Evolutionary conservation across 371 early-diverging fungal genomes (phyloP), one percentile per base, ranked within the genome.

Genomic region (Polyrhizophydium stewartii): DNA sequence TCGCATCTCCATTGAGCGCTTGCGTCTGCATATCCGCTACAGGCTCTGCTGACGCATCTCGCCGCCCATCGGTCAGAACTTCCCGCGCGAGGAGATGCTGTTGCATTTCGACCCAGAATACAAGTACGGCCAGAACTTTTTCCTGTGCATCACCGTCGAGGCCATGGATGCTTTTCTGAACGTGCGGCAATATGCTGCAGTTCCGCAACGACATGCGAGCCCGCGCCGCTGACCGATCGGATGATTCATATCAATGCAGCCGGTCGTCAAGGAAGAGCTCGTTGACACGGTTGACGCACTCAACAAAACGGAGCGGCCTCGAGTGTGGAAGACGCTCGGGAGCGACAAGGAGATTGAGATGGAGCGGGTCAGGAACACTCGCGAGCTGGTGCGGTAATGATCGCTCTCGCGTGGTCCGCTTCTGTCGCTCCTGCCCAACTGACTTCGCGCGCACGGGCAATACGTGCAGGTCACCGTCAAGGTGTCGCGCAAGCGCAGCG

Each of bases 71-170:
- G 12, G 5, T 43, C 58, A 82, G 81, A 68, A 75, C 6, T 77
- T 71, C 53, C 76, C 79, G 17, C 58, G 53, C 19, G 81, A 81
- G 16, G 79, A 81, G 56, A 24, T 84, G 17, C 64, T 84, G 52
- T 22, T 84, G 31, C 73, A 70, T 31, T 76, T 64, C 24, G 82
- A 84, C 58, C 53, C 75, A 1, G 74, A 73, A 10, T 82, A 62
- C 65, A 76, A 76, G 53, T 82, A 75, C 52, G 79, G 77, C 0
- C 81, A 82, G 58, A 82, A 84, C 70, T 84, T 73, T 60, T 72
- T 75, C 58, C 58, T 81, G 16, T 70, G 64, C 59, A 57, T 74
- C 17, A 62, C 66, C 0, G 57, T 60, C 1, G 78, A 60, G 12
- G 73, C 75, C 1, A 68, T 73, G 47, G 73, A 79, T 21, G 24